Evolutionary conservation across 768 basidiomycete species (phyloP), one percentile per base, ranked within the genome.

Genomic region (Naganishia vaughanmartiniae): DNA sequence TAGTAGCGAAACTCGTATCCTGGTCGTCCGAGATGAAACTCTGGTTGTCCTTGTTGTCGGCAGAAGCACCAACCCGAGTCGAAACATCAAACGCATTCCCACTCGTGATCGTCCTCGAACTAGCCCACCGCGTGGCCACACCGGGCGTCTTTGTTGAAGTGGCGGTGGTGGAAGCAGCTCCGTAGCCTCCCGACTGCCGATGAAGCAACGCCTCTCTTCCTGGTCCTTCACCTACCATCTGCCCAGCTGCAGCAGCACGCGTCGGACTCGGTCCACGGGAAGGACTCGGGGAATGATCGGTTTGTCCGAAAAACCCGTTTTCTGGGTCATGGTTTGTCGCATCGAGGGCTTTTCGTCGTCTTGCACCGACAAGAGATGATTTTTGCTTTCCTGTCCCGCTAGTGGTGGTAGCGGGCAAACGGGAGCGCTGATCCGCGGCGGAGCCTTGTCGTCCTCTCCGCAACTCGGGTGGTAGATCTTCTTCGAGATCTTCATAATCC

Each of bases 221-320:
- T 21, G 48, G 48, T 24, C 65, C 65, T 54, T 66, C 34, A 34
- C 65, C 65, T 12, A 53, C 65, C 28, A 54, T 21, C 19, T 46
- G 51, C 17, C n/a, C 26, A 1, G 39, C 31, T 34, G 7, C 24
- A n/a, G 42, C 15, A 1, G 15, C 56, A 6, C 46, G 56, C 9
- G 39, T 48, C 21, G 68, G 68, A 24, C 65, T 66, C 28, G 48
- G 24, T 3, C 65, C 39, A 33, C 58, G 65, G 15, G 70, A 71
- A 1, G 70, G 70, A 51, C 36, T 55, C 36, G 70, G 70, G 6
- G 70, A 71, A 57, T 71, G 65, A 26, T 66, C 65, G 15, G 51
- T 33, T 26, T 63, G 60, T 14, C 39, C 54, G 36, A 71, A 71
- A 28, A 71, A 45, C 24, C 55, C 71, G 24, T 36, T 9, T 56